Percentiles rank a stretch among this genome's conserved stretches.
Conservation (phyloP, 1,284 basidiomycete genomes). For the Ceratobasidium sp. region DNA sequence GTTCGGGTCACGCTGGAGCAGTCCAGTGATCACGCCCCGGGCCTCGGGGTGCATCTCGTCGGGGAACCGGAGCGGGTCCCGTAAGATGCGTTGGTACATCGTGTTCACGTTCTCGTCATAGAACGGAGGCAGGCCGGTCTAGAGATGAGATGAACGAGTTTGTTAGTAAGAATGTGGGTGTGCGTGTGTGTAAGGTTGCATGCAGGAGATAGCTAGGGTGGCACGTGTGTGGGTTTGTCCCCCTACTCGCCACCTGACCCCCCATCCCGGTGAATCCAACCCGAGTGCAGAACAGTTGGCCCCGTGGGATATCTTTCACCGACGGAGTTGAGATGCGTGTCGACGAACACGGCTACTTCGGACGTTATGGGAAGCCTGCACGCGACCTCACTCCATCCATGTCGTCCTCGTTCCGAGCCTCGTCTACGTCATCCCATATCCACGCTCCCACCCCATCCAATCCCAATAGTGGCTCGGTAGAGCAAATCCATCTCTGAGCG, state of each 20-base stretch:
- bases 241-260: not conserved
- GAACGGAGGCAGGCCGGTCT: conserved; percentile 97
- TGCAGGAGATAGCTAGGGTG: not conserved
- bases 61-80: conserved; percentile 94
- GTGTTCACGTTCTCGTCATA: conserved; percentile 99
- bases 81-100: conserved; percentile 97
- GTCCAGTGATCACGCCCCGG: conserved; percentile 85
- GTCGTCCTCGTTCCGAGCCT: not conserved
- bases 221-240: conserved; percentile 7
- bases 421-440: conserved; percentile 12
- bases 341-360: conserved; percentile 19
- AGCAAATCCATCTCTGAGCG: not conserved
- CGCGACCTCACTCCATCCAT: conserved; percentile 9
- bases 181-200: not conserved
- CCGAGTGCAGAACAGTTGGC: not conserved
- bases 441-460: not conserved
- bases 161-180: not conserved
- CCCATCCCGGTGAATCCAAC: too few relatives aligned
- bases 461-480: too few relatives aligned
- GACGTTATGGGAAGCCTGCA: conserved; percentile 19
- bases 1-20: conserved; percentile 90
- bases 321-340: conserved; percentile 14
- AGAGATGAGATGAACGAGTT: conserved; percentile 14
- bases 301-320: not conserved
- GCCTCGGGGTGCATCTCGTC: conserved; percentile 92